phyloP scores from a whole-genome alignment of 768 basidiomycete genomes.

The Suillus occidentalis region DNA sequence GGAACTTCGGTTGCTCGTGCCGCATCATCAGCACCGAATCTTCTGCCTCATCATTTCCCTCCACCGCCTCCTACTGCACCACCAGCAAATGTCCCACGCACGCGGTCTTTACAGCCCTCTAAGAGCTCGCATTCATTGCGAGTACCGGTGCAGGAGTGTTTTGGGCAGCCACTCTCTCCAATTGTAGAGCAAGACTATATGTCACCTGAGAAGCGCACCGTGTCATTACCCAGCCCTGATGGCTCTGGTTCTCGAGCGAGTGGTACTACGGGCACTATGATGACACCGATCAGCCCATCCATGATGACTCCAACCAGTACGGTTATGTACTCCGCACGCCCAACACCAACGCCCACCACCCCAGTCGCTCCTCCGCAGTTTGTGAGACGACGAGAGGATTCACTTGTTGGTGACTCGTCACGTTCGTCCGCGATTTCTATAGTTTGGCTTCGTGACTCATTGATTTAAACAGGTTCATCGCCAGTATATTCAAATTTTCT shows the following conservation, averaged over 20 bases:
- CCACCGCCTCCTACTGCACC: conserved; percentile 33
- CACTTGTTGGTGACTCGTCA: conserved; percentile 26
- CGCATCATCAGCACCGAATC: conserved; percentile 10
- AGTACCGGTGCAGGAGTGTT: conserved; percentile 33
- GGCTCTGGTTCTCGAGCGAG: conserved; percentile 27
- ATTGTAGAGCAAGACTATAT: conserved; percentile 67
- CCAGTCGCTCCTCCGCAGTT: conserved; percentile 26
- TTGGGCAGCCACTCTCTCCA: conserved; percentile 53
- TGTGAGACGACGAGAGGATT: conserved; percentile 28
- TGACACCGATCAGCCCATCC: conserved; percentile 34
- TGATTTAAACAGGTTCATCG: conserved; percentile 42
- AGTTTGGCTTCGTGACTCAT: conserved; percentile 1
- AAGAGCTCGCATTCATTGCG: conserved; percentile 46
- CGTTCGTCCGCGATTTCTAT: conserved; percentile 38
- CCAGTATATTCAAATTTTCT: conserved; percentile 57
- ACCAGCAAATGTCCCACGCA: conserved; percentile 25
- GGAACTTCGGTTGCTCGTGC: conserved; percentile 12
- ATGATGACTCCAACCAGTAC: conserved; percentile 28
- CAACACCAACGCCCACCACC: conserved; percentile 28
- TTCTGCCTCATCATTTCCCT: conserved; percentile 27
- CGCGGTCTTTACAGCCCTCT: conserved; percentile 32
- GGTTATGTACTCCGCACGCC: conserved; percentile 15
- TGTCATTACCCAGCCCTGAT: conserved; percentile 30
- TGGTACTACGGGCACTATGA: conserved; percentile 30
- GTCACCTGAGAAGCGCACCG: conserved; percentile 46